Evolutionary conservation across 1,139 yeast genomes (phyloP), one percentile per base, ranked within the genome.

Genomic region (Wickerhamiella infanticola): DNA sequence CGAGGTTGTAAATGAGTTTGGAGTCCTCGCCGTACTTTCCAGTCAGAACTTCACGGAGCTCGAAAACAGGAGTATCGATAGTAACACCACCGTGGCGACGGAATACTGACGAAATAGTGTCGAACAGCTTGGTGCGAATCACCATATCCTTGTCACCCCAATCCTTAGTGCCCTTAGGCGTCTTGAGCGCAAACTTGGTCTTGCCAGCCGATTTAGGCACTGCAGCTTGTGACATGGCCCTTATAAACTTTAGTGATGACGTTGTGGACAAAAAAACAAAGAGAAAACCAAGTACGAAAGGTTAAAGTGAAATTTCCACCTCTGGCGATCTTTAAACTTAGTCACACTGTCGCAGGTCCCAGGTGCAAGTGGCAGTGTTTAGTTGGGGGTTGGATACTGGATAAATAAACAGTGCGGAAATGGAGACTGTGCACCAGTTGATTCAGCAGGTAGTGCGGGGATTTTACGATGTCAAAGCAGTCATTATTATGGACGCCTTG

Each of bases 11-110:
- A 58, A 90, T 90, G 57, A 90, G 73, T 66, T 90, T 90, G 39
- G 96, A 86, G 62, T 90, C 98, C 66, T 90, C 98, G 62, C 98
- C 98, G 63, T 90, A 90, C 64, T 90, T 90, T 40, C 98, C 98
- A 27, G 97, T 79, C 51, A 90, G 73, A 56, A 90, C 90, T 64
- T 90, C 98, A 58, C 95, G 76, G 55, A 88, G 72, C 65, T 90
- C 98, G 59, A 90, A 90, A 5, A 90, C 98, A 8, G 98, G 98
- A 1, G 98, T 90, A 62, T 90, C 98, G 53, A 90, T 85, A 43
- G 98, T 88, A 37, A 86, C 95, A 64, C 94, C 98, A 52, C 98
- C 98, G 63, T 90, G 98, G 58, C 86, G 81, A 66, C 86, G 82
- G 73, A 90, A 90, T 47, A 88, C 66, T 2, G 68, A 60, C 36